Percentiles rank a stretch among this genome's conserved stretches.
Conservation (phyloP, 768 basidiomycete species). For the Mycena leptocephala region DNA sequence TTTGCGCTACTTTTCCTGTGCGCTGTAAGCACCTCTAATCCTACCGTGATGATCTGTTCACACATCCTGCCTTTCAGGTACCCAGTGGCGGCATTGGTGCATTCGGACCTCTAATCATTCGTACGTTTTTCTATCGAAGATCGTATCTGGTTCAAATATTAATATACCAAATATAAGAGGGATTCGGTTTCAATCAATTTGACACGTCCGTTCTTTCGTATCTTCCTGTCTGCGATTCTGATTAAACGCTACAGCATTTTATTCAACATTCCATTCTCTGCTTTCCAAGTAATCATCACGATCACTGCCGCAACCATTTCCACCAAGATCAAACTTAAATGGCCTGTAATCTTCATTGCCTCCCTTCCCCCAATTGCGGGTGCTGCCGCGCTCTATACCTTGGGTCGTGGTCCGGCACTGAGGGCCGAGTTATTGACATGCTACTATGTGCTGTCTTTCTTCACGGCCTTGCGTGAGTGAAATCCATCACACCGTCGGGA, state of each 20-base stretch:
- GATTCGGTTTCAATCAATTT: slow-evolving; percentile 60
- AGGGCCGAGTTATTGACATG: slow-evolving; percentile 52
- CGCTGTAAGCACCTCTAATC: slow-evolving; percentile 48
- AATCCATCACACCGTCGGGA: neutral
- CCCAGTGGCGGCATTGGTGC: slow-evolving; percentile 59
- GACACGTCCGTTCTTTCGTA: slow-evolving; percentile 40
- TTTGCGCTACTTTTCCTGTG: slow-evolving; percentile 60
- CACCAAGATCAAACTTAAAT: slow-evolving; percentile 56
- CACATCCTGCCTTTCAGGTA: slow-evolving; percentile 35
- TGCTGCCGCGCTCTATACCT: slow-evolving; percentile 49
- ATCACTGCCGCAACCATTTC: slow-evolving; percentile 53
- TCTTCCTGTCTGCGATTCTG: neutral
- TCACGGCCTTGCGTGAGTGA: slow-evolving; percentile 50
- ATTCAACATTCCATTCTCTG: slow-evolving; percentile 66
- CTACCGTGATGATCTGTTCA: neutral
- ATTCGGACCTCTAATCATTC: slow-evolving; percentile 62
- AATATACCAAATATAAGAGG: slow-evolving; percentile 37
- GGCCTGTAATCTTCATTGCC: slow-evolving; percentile 55
- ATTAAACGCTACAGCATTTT: slow-evolving; percentile 46
- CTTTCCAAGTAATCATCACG: slow-evolving; percentile 58
- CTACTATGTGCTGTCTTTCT: slow-evolving; percentile 59
- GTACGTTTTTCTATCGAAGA: slow-evolving; percentile 32
- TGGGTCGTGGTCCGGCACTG: slow-evolving; percentile 50
- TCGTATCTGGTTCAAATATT: neutral
- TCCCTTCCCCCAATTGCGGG: slow-evolving; percentile 59